Percentiles rank a stretch among this genome's conserved stretches.
Evolutionary conservation across 2,329 filamentous ascomycete species (phyloP).

Genomic region (Malbranchea zuffiana): DNA sequence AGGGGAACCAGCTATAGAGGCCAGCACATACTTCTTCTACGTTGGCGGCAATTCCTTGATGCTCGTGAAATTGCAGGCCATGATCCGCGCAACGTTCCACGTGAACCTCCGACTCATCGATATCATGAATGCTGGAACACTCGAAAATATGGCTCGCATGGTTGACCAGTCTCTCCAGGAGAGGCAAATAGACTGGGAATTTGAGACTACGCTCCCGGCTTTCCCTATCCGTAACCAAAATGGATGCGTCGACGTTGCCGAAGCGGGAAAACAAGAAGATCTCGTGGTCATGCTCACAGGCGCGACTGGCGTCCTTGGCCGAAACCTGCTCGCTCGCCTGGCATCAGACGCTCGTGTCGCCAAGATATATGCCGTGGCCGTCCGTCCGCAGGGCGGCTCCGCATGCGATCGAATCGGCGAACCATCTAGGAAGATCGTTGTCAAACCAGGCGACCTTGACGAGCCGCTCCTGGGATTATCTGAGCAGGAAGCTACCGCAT

Average conservation of each 20-base stretch:
- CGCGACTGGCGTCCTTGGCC: conserved; percentile 29
- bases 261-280: conserved; percentile 22
- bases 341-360: conserved; percentile 22
- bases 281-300: conserved; percentile 20
- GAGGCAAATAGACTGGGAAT: not conserved
- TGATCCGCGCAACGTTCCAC: conserved; percentile 25
- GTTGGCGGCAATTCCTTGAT: conserved; percentile 23
- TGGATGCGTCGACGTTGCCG: too few relatives aligned
- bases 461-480: conserved; percentile 30
- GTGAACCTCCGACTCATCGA: conserved; percentile 10
- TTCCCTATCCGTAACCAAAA: not conserved
- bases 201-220: not conserved
- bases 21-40: conserved; percentile 20
- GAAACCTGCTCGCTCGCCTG: conserved; percentile 30
- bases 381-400: conserved; percentile 13
- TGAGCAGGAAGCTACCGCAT: conserved; percentile 17
- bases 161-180: not conserved
- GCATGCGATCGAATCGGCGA: conserved; percentile 5
- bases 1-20: not conserved
- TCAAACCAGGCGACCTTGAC: conserved; percentile 30
- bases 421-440: conserved; percentile 25
- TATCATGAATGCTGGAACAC: not conserved
- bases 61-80: conserved; percentile 24
- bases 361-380: conserved; percentile 37
- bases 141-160: not conserved